Conservation (phyloP, 2,329 filamentous ascomycete species). For the Trichophyton simii region DNA sequence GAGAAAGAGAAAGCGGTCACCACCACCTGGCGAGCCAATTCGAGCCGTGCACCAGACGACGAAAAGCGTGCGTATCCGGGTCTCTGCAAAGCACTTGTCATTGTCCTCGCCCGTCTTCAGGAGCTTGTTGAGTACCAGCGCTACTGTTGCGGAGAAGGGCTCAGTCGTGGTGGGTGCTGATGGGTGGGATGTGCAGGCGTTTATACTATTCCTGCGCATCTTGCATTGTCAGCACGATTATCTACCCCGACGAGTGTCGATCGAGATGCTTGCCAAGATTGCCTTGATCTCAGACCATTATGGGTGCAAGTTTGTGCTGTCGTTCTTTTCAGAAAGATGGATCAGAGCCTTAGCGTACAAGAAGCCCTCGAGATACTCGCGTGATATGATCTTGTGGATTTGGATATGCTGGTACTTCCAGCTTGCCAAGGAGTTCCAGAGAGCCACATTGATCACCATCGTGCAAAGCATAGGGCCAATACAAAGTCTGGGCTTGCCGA, state of each 20-base stretch:
- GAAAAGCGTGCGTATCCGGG: background rate
- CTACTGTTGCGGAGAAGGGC: background rate
- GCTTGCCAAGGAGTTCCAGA: background rate
- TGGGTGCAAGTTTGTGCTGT: constrained; percentile 14
- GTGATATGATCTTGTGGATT: background rate
- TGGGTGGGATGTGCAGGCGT: background rate
- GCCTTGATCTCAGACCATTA: constrained; percentile 18
- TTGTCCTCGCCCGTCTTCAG: background rate
- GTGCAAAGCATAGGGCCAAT: background rate
- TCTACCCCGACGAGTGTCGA: constrained; percentile 4
- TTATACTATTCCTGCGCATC: background rate
- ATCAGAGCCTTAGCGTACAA: constrained; percentile 9
- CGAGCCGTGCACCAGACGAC: background rate
- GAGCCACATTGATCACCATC: background rate
- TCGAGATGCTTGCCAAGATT: constrained; percentile 18
- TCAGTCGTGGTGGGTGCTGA: background rate
- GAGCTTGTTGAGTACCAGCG: background rate
- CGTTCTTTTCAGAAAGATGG: constrained; percentile 13
- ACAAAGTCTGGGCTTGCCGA: background rate
- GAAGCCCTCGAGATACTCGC: constrained; percentile 1
- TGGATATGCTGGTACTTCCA: background rate
- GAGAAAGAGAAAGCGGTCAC: background rate
- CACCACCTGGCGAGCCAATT: background rate
- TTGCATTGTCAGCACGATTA: background rate
- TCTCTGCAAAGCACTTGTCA: background rate